phyloP scores from a whole-genome alignment of 1,284 basidiomycete species.

The Phellopilus nigrolimitatus region DNA sequence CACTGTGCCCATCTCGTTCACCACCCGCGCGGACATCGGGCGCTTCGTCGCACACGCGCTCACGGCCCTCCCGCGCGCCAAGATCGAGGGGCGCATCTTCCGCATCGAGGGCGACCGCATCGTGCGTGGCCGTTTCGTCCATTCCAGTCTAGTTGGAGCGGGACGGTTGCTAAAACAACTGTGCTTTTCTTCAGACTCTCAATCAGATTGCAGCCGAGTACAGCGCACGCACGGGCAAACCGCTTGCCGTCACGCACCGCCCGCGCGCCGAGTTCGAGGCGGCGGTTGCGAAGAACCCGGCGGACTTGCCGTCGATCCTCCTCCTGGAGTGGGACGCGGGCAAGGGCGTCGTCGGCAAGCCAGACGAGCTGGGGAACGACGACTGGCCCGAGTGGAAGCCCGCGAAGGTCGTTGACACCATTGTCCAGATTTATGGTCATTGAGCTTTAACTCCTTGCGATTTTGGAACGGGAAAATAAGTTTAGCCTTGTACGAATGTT shows the following conservation, averaged over 20 bases:
- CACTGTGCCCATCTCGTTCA: slow-evolving; percentile 28
- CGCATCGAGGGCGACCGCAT: slow-evolving; percentile 36
- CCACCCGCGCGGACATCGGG: slow-evolving; percentile 31
- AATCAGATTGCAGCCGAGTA: slow-evolving; percentile 6
- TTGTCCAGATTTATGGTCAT: slow-evolving; percentile 1
- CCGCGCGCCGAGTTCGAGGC: slow-evolving; percentile 6
- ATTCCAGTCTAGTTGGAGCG: background rate
- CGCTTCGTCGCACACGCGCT: slow-evolving; percentile 35
- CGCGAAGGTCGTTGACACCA: slow-evolving; percentile 9
- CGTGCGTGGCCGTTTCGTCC: background rate
- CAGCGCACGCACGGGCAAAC: slow-evolving; percentile 1
- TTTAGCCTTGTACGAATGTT: no score
- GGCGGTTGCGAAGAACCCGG: slow-evolving; percentile 5
- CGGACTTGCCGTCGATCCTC: slow-evolving; percentile 2
- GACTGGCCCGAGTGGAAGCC: slow-evolving; percentile 16
- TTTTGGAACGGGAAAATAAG: no score
- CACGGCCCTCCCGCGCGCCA: slow-evolving; percentile 27
- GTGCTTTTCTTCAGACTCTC: slow-evolving; percentile 4
- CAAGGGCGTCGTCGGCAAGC: slow-evolving; percentile 1
- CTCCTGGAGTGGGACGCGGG: slow-evolving; percentile 5
- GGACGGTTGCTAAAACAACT: no score
- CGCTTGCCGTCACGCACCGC: slow-evolving; percentile 3
- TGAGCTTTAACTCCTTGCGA: no score
- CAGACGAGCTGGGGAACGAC: slow-evolving; percentile 12
- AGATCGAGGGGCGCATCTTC: slow-evolving; percentile 31